Evolutionary conservation across 192 early-diverging fungal species (phyloP).

Genomic region (Coemansia sp.): DNA sequence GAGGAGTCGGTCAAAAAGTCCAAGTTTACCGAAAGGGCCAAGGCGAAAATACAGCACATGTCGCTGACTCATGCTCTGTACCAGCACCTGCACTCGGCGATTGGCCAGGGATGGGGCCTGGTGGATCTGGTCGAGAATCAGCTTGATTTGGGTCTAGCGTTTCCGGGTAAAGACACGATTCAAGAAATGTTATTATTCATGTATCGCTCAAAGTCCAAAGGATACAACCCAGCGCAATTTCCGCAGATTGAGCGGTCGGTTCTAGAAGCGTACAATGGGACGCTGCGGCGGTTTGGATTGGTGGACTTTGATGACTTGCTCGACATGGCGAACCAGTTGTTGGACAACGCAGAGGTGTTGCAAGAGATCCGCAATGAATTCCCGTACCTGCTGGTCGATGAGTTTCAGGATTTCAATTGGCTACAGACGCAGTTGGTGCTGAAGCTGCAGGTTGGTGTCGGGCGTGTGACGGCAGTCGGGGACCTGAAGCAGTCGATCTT

Average conservation of each 20-base stretch:
- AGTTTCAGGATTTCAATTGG: constrained; percentile 54
- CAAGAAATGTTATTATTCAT: constrained; percentile 22
- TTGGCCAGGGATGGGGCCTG: constrained; percentile 10
- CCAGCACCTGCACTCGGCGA: constrained; percentile 16
- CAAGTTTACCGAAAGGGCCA: constrained; percentile 19
- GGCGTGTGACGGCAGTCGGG: constrained; percentile 49
- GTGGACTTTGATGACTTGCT: constrained; percentile 54
- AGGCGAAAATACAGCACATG: constrained; percentile 10
- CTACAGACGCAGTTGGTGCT: constrained; percentile 50
- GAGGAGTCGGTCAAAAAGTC: neutral
- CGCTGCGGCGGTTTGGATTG: constrained; percentile 32
- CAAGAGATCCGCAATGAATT: constrained; percentile 19
- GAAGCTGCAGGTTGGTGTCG: constrained; percentile 29
- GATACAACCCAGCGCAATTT: constrained; percentile 20
- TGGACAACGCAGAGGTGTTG: constrained; percentile 17
- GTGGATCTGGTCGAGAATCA: constrained; percentile 9
- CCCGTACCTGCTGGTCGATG: constrained; percentile 49
- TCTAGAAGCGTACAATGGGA: constrained; percentile 43
- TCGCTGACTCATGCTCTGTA: constrained; percentile 21
- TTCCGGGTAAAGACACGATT: constrained; percentile 14
- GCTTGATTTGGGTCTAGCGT: constrained; percentile 1
- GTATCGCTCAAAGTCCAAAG: constrained; percentile 42
- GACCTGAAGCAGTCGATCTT: constrained; percentile 55
- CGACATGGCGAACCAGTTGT: constrained; percentile 19
- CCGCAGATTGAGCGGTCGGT: constrained; percentile 28